Percentiles rank a stretch among this genome's conserved stretches.
These are phyloP conservation scores for Ramicandelaber brevisporus DNA, from an alignment of 192 early-diverging fungal genomes.

Conservation along the genomic window DNA sequence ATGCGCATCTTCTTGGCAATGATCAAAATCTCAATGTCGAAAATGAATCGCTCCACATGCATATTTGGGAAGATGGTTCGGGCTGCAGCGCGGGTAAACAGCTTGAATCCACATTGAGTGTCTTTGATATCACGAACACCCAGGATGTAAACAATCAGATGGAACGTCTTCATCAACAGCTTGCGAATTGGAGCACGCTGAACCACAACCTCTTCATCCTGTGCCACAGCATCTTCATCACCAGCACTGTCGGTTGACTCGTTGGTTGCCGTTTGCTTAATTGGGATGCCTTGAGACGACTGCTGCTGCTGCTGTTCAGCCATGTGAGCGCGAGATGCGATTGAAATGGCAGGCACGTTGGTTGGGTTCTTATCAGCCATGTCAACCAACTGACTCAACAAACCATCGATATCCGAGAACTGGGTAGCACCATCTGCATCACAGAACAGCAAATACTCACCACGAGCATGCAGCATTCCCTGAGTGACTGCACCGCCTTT, in stretches of 20 bases:
- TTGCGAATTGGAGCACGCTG: slow-evolving; percentile 81
- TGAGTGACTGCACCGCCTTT: slow-evolving; percentile 87
- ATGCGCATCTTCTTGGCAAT: slow-evolving; percentile 42
- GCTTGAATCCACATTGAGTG: slow-evolving; percentile 96
- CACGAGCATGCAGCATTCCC: slow-evolving; percentile 60
- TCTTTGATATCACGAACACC: slow-evolving; percentile 74
- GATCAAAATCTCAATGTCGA: slow-evolving; percentile 87
- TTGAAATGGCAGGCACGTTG: slow-evolving; percentile 34
- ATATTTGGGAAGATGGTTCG: slow-evolving; percentile 57
- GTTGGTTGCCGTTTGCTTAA: no score
- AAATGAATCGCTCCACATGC: slow-evolving; percentile 94
- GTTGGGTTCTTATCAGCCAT: slow-evolving; percentile 10
- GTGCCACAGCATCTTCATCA: no score
- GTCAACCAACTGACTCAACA: slow-evolving; percentile 22
- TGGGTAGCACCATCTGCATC: slow-evolving; percentile 90
- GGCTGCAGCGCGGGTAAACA: slow-evolving; percentile 58
- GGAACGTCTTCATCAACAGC: slow-evolving; percentile 86
- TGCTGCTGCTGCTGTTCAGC: slow-evolving; percentile 22
- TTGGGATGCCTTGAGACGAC: no score
- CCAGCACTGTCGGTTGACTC: no score
- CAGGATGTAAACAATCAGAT: slow-evolving; percentile 62
- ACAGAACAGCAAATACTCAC: slow-evolving; percentile 58
- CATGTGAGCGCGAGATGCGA: slow-evolving; percentile 84
- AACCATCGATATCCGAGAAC: slow-evolving; percentile 57
- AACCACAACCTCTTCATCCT: no score